Evolutionary conservation across 2,329 filamentous ascomycete genomes (phyloP), one percentile per base, ranked within the genome.

Genomic region (Aspergillus pseudotamarii): DNA sequence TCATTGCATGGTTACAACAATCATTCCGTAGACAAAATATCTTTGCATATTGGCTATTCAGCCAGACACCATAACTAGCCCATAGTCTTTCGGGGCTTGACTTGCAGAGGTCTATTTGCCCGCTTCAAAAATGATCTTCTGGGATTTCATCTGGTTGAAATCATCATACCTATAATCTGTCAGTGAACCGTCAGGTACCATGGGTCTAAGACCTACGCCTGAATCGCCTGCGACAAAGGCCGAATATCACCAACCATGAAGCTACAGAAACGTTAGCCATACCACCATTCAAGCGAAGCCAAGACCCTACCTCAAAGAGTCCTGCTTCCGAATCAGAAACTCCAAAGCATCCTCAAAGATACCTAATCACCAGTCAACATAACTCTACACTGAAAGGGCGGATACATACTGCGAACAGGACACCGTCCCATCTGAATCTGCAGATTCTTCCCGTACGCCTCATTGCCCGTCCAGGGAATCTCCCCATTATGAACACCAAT

Each of bases 211-310:
- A 65, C 72, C 70, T 62, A 75, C 66, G 69, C 89, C 69, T 89
- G 83, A 2, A 86, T 82, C 0, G 89, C 90, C 56, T 89, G 80
- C 5, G 82, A 82, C 50, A 92, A 78, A 0, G 89, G 89, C 84
- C 91, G 89, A 66, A 91, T 85, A 68, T 90, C 88, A 60, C 90
- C 86, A 58, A 88, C 88, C 89, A 92, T 91, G 78, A 92, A 92
- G 63, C 89, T 90, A 59, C 19, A 60, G 12, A 14, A 21, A 11
- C 28, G 65, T 74, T 43, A 75, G 67, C 56, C 50, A 57, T 38
- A 60, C 34, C 50, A 32, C 36, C 48, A 38, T 45, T 60, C 19
- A n/a, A 30, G 8, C 26, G 38, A 36, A 21, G 10, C 1, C 28
- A 5, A 14, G n/a, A n/a, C 76, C 85, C 70, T 79, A 91, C 89